Evolutionary conservation across 139 green algal species (phyloP).

Genomic region (Closterium sp.): DNA sequence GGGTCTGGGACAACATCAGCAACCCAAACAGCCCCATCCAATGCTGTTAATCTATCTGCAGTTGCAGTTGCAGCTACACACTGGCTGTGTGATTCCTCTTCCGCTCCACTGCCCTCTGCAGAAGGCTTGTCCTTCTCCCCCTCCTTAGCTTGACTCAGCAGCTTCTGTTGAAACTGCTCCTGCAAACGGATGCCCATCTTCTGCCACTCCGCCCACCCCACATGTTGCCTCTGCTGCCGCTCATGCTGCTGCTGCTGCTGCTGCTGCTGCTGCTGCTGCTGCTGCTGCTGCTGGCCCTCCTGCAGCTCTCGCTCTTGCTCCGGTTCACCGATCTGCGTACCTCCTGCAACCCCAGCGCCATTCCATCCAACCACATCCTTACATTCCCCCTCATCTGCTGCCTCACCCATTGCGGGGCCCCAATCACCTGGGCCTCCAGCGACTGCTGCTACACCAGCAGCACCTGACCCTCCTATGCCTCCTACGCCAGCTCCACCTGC

Average conservation of each 20-base stretch:
- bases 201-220: neutral
- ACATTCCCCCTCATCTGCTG: neutral
- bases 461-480: neutral
- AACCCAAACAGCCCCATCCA: neutral
- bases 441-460: neutral
- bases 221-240: neutral
- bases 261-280: too few species aligned
- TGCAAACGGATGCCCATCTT: neutral
- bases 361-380: neutral
- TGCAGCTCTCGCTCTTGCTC: neutral
- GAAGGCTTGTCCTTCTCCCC: neutral
- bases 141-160: neutral
- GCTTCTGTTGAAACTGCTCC: neutral
- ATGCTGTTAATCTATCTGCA: too few species aligned
- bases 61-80: too few species aligned
- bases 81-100: too few species aligned
- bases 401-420: neutral
- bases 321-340: too few species aligned
- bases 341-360: neutral
- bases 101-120: neutral
- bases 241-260: neutral
- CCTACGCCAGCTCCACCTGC: neutral
- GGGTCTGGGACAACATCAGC: neutral
- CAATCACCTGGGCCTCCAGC: neutral
- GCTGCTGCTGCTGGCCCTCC: neutral